phyloP scores from a whole-genome alignment of 2,329 filamentous ascomycete genomes.

The Fusarium floridanum region DNA sequence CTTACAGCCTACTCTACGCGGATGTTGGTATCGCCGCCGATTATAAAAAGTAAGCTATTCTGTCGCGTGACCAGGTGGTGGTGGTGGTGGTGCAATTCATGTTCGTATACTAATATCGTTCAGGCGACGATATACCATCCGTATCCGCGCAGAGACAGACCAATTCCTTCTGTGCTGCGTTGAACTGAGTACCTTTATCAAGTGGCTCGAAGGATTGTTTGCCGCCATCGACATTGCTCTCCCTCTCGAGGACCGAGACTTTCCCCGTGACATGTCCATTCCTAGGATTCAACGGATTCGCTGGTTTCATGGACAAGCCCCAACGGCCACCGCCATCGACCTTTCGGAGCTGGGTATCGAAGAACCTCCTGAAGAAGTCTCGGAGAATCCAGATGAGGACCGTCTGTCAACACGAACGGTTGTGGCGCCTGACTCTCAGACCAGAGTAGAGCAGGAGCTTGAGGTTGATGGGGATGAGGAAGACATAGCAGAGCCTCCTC shows the following conservation, averaged over 20 bases:
- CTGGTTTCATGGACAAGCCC: constrained; percentile 60
- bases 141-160: constrained; percentile 79
- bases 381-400: constrained; percentile 34
- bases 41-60: constrained; percentile 71
- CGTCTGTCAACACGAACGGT: constrained; percentile 28
- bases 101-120: constrained; percentile 14
- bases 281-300: constrained; percentile 68
- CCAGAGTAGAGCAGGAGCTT: constrained; percentile 38
- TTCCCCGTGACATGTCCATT: constrained; percentile 72
- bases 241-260: constrained; percentile 77
- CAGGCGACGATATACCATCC: constrained; percentile 74
- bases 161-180: constrained; percentile 79
- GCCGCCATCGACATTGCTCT: constrained; percentile 80
- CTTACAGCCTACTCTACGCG: constrained; percentile 80
- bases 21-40: constrained; percentile 82
- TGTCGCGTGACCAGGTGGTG: not conserved
- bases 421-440: constrained; percentile 37
- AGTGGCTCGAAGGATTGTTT: constrained; percentile 77
- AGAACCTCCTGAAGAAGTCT: constrained; percentile 37
- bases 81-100: not conserved
- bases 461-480: constrained; percentile 40
- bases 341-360: constrained; percentile 41
- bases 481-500: constrained; percentile 39
- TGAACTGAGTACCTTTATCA: constrained; percentile 74
- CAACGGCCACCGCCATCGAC: constrained; percentile 45